Evolutionary conservation across 805 yeast species (phyloP).

Genomic region (Candida yuanshanica): DNA sequence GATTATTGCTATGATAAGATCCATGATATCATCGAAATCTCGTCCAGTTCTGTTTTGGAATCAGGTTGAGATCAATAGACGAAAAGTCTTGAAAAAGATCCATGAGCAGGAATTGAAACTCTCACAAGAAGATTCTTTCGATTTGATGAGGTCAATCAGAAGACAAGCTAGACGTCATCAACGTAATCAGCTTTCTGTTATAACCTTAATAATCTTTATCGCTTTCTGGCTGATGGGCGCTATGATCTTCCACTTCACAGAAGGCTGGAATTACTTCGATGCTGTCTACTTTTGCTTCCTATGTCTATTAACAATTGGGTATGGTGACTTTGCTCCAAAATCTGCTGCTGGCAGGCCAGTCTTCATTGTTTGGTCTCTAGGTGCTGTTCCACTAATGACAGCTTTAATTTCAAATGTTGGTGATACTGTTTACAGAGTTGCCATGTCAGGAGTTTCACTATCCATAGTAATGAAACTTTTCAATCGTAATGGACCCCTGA

Average conservation of each 20-base stretch:
- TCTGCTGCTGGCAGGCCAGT: slow-evolving; percentile 64
- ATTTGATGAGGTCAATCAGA: slow-evolving; percentile 49
- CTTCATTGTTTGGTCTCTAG: slow-evolving; percentile 74
- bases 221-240: slow-evolving; percentile 74
- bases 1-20: slow-evolving; percentile 62
- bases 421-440: slow-evolving; percentile 42
- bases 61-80: slow-evolving; percentile 48
- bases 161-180: slow-evolving; percentile 35
- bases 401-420: slow-evolving; percentile 68
- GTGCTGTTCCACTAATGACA: slow-evolving; percentile 86
- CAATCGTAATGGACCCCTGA: background rate
- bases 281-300: slow-evolving; percentile 72
- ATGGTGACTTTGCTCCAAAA: slow-evolving; percentile 68
- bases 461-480: slow-evolving; percentile 6
- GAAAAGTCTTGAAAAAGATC: slow-evolving; percentile 23
- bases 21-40: slow-evolving; percentile 54
- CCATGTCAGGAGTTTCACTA: slow-evolving; percentile 15
- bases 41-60: slow-evolving; percentile 65
- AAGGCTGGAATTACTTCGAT: slow-evolving; percentile 67
- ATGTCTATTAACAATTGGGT: slow-evolving; percentile 77
- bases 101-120: slow-evolving; percentile 18
- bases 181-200: slow-evolving; percentile 31
- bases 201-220: slow-evolving; percentile 40
- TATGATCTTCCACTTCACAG: slow-evolving; percentile 49
- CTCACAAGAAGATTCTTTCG: slow-evolving; percentile 45